phyloP scores from a whole-genome alignment of 768 basidiomycete species.

The Mycena olivaceomarginata region DNA sequence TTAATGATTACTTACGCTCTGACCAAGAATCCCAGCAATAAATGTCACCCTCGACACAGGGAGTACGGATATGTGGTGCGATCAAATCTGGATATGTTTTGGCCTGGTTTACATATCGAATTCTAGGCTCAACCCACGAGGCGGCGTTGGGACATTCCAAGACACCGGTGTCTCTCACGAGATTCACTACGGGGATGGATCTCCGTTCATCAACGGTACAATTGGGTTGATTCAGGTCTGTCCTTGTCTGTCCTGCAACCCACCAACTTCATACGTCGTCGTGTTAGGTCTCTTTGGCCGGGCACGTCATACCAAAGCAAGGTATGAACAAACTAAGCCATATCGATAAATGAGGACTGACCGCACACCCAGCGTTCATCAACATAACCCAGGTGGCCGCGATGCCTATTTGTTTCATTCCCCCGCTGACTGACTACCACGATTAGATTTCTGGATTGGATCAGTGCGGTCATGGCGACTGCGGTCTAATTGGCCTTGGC shows the following conservation, averaged over 20 bases:
- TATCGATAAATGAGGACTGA: too few relatives aligned
- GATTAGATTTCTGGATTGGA: too few relatives aligned
- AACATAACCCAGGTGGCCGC: background rate
- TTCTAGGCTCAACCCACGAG: background rate
- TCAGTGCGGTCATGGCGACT: background rate
- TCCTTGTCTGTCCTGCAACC: too few relatives aligned
- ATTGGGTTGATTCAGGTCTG: background rate
- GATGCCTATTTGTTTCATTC: too few relatives aligned
- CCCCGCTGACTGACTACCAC: too few relatives aligned
- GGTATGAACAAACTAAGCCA: background rate
- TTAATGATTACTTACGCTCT: too few relatives aligned
- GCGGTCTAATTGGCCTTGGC: background rate
- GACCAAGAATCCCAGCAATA: background rate
- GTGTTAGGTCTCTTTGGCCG: background rate
- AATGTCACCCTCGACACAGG: background rate
- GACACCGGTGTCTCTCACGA: background rate
- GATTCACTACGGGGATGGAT: background rate
- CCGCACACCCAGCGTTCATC: background rate
- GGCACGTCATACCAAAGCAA: background rate
- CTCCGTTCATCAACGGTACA: background rate
- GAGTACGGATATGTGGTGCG: background rate
- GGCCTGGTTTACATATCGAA: too few relatives aligned
- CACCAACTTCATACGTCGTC: too few relatives aligned
- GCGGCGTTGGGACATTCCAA: background rate
- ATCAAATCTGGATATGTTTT: too few relatives aligned